phyloP scores from a whole-genome alignment of 306 rosid species.

The Rubus idaeus region DNA sequence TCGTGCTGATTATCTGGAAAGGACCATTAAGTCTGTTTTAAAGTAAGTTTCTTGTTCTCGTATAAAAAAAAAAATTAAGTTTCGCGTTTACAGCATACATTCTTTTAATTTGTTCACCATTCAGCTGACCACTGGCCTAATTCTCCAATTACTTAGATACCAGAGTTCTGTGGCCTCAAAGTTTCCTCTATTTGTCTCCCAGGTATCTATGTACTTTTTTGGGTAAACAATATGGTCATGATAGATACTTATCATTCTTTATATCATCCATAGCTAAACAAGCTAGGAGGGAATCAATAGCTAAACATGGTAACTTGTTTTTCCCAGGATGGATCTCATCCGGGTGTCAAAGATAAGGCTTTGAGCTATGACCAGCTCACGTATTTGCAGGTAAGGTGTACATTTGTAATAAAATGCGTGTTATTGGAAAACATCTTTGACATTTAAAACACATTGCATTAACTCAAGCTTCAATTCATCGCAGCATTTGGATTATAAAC shows the following conservation, averaged over 20 bases:
- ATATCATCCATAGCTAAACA: no score
- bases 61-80: conserved; percentile 38
- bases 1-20: conserved; percentile 93
- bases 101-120: conserved; percentile 15
- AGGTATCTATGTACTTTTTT: conserved; percentile 53
- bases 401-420: not conserved
- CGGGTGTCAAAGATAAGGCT: conserved; percentile 71
- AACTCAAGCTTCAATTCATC: conserved; percentile 35
- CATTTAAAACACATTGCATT: not conserved
- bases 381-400: conserved; percentile 77
- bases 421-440: not conserved
- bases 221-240: not conserved
- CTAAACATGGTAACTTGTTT: conserved; percentile 22
- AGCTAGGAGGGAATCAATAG: conserved; percentile 16
- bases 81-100: conserved; percentile 13
- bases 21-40: conserved; percentile 74
- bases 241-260: conserved; percentile 15
- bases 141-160: conserved; percentile 51
- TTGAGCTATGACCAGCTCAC: conserved; percentile 74
- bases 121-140: conserved; percentile 32
- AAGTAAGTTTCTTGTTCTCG: conserved; percentile 50
- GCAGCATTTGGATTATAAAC: conserved; percentile 88
- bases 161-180: conserved; percentile 71
- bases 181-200: conserved; percentile 90
- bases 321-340: conserved; percentile 76